Base-by-base conservation (phyloP, 108 stramenopile species). In the Conticribra guillardii region DNA sequence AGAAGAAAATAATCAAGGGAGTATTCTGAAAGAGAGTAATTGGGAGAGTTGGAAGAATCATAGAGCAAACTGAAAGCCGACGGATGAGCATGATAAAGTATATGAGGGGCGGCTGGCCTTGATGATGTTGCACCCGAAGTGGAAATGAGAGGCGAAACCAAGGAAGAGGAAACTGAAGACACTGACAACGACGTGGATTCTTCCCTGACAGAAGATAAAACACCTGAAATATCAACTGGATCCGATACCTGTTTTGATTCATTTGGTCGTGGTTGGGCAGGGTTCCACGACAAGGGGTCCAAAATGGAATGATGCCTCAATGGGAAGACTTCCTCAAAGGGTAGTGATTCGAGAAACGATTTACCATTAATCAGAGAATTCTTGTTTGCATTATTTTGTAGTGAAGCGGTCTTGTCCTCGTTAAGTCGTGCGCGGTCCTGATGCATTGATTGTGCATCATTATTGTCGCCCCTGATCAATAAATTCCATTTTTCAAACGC, bases 1-100 rank as follows among this genome's bases (percentile, higher is more conserved):
- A 86, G 70, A 2, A 78, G 65, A 64, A 84, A 94, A 59, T 85
- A 94, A 55, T 94, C 87, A 3, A 51, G 44, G 4, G 87, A 65
- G 61, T 77, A 84, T 60, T 74, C 74, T 29, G 60, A 72, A 2
- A 76, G 32, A 21, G 51, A 57, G 22, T 49, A 49, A 54, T 56
- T 64, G 49, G 61, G 52, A 1, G 76, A 50, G 34, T 59, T 64
- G 49, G 76, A 49, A 14, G 49, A 1, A 26, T 77, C 68, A 56
- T 70, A 69, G 41, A 77, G 57, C 16, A 77, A 55, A 28, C 55
- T 57, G 34, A 77, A 69, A 26, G 76, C 62, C 24, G 69, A 47
- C 37, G 32, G 54, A 47, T 44, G 59, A 16, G 69, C 76, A 18
- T 62, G 63, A 52, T 77, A 77, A 4, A 77, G 76, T 8, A 77